Percentiles rank a stretch among this genome's conserved stretches.
These are phyloP conservation scores for Abelmoschus esculentus DNA, from an alignment of 345 rosid species.

Conservation along the genomic window DNA sequence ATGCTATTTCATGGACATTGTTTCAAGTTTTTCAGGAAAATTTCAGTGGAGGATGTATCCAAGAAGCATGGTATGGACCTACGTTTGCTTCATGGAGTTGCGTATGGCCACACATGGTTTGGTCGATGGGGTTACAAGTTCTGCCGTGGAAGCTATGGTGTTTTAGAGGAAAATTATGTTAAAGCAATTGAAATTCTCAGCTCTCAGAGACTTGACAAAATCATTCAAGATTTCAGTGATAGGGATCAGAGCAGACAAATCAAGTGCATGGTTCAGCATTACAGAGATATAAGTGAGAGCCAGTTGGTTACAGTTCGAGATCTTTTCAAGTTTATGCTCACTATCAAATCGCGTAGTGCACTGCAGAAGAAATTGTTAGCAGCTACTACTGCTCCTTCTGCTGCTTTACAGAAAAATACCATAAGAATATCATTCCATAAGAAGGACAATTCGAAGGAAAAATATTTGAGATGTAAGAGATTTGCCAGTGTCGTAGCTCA, in stretches of 20 bases:
- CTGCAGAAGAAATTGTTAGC: conserved; percentile 22
- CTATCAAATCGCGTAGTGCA: conserved; percentile 42
- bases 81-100: conserved; percentile 67
- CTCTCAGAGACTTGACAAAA: conserved; percentile 43
- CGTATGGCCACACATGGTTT: conserved; percentile 85
- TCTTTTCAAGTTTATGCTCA: conserved; percentile 63
- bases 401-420: conserved; percentile 17
- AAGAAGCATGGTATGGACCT: conserved; percentile 73
- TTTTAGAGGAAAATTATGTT: conserved; percentile 44
- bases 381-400: conserved; percentile 7
- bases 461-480: conserved; percentile 28
- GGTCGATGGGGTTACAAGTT: conserved; percentile 88
- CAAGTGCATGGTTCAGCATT: conserved; percentile 38
- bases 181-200: conserved; percentile 62
- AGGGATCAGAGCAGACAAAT: conserved; percentile 26
- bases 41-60: conserved; percentile 60
- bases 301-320: conserved; percentile 53
- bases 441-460: conserved; percentile 27
- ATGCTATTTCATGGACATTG: neutral
- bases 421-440: conserved; percentile 19
- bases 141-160: conserved; percentile 69
- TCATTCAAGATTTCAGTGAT: conserved; percentile 35
- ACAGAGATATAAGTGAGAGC: conserved; percentile 58
- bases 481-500: conserved; percentile 41
- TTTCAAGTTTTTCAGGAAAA: conserved; percentile 35